Evolutionary conservation across 140 eudicot genomes (phyloP).

Genomic region (Erigeron philadelphicus): DNA sequence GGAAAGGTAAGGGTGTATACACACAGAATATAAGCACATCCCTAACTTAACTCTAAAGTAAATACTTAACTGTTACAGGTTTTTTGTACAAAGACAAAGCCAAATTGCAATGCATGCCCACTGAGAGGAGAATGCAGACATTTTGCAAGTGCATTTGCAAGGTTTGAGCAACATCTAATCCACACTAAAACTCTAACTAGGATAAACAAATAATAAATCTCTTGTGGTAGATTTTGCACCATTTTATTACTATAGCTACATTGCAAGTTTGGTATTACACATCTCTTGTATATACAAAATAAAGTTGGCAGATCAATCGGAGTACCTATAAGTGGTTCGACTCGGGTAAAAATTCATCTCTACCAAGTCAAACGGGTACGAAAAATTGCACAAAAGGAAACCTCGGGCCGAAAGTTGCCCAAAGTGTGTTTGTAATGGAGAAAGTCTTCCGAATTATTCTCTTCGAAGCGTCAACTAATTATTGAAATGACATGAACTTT

Average conservation of each 20-base stretch:
- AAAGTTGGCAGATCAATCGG: too few relatives aligned
- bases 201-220: conserved; percentile 12
- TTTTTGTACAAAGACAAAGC: conserved; percentile 89
- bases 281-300: too few relatives aligned
- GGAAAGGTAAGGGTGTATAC: conserved; percentile 63
- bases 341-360: too few relatives aligned
- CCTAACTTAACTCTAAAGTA: conserved; percentile 10
- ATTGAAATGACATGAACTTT: not conserved
- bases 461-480: not conserved
- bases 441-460: not conserved
- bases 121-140: conserved; percentile 96
- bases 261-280: too few relatives aligned
- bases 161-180: conserved; percentile 36
- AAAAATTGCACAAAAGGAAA: too few relatives aligned
- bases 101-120: conserved; percentile 97
- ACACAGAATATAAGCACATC: conserved; percentile 2
- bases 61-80: conserved; percentile 48
- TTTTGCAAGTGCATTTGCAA: conserved; percentile 95
- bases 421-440: not conserved
- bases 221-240: too few relatives aligned
- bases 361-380: too few relatives aligned
- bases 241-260: too few relatives aligned
- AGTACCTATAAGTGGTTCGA: too few relatives aligned
- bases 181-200: conserved; percentile 5
- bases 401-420: too few relatives aligned